A percentile compares a stretch with the other conserved stretches of the same genome.
These are phyloP conservation scores for Pyrenochaeta sp. DNA, from an alignment of 2,329 filamentous ascomycete species.

Conservation along the genomic window DNA sequence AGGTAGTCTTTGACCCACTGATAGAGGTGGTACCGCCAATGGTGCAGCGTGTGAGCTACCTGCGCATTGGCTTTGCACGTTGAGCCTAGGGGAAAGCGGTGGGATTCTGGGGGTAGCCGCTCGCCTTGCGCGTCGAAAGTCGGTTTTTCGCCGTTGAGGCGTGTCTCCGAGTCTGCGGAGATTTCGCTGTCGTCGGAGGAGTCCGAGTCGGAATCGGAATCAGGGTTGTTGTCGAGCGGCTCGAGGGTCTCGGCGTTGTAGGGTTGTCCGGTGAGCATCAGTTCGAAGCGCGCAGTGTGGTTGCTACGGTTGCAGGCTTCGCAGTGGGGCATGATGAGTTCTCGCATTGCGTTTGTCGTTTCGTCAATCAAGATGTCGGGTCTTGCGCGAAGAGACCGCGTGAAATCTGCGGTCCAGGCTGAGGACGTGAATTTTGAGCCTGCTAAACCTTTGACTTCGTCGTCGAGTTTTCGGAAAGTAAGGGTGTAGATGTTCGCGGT, in stretches of 20 bases:
- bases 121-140: slow-evolving; percentile 36
- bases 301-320: slow-evolving; percentile 74
- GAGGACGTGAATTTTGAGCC: slow-evolving; percentile 76
- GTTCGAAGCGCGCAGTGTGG: slow-evolving; percentile 71
- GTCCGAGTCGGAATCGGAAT: slow-evolving; percentile 30
- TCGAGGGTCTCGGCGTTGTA: slow-evolving; percentile 73
- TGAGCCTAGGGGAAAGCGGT: slow-evolving; percentile 38
- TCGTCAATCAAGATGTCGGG: slow-evolving; percentile 61
- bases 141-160: slow-evolving; percentile 31
- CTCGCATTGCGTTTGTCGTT: slow-evolving; percentile 17
- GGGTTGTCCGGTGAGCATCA: slow-evolving; percentile 69
- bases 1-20: slow-evolving; percentile 73
- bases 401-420: slow-evolving; percentile 73
- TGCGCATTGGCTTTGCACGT: slow-evolving; percentile 69
- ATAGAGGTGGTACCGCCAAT: slow-evolving; percentile 80
- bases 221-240: slow-evolving; percentile 60
- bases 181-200: slow-evolving; percentile 30
- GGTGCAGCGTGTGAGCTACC: slow-evolving; percentile 73
- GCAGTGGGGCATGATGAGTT: slow-evolving; percentile 55
- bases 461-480: slow-evolving; percentile 74
- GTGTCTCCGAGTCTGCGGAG: slow-evolving; percentile 25
- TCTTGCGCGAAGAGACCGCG: slow-evolving; percentile 68
- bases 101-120: slow-evolving; percentile 35
- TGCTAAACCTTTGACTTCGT: slow-evolving; percentile 72
- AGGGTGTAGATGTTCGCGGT: slow-evolving; percentile 70